These are phyloP conservation scores for Zychaea mexicana DNA, from an alignment of 371 early-diverging fungal species.

Conservation along the genomic window DNA sequence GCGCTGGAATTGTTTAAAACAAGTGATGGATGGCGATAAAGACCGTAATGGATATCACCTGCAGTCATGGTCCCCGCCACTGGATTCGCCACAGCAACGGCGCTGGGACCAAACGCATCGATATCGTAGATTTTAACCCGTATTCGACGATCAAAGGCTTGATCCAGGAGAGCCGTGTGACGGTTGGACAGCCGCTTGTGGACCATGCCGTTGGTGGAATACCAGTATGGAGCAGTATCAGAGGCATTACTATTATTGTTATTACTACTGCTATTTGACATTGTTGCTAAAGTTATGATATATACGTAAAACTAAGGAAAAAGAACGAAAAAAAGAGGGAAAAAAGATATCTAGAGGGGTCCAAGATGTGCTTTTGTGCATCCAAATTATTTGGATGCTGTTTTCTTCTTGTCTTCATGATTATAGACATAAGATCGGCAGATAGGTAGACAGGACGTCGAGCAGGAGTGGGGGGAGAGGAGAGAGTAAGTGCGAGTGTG, in stretches of 20 bases:
- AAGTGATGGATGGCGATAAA: slow-evolving; percentile 25
- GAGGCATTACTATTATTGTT: neutral
- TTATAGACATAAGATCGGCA: neutral
- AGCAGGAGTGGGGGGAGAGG: too few relatives aligned
- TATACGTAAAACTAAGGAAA: neutral
- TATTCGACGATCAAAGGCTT: slow-evolving; percentile 20
- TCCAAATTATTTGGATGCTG: neutral
- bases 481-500: neutral
- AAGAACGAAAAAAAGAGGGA: neutral
- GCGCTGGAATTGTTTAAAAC: neutral
- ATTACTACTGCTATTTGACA: neutral
- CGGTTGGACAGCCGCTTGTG: slow-evolving; percentile 20
- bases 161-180: slow-evolving; percentile 19
- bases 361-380: neutral
- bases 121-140: slow-evolving; percentile 23
- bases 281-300: too few relatives aligned
- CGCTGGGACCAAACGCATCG: slow-evolving; percentile 15
- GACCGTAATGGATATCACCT: slow-evolving; percentile 30
- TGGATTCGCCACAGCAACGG: slow-evolving; percentile 20
- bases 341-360: neutral
- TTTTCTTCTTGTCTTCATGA: neutral
- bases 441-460: neutral
- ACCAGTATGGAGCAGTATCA: slow-evolving; percentile 19
- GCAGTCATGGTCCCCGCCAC: slow-evolving; percentile 27
- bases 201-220: slow-evolving; percentile 26